Conservation (phyloP, 2,329 filamentous ascomycete genomes). For the Exophiala sideris region DNA sequence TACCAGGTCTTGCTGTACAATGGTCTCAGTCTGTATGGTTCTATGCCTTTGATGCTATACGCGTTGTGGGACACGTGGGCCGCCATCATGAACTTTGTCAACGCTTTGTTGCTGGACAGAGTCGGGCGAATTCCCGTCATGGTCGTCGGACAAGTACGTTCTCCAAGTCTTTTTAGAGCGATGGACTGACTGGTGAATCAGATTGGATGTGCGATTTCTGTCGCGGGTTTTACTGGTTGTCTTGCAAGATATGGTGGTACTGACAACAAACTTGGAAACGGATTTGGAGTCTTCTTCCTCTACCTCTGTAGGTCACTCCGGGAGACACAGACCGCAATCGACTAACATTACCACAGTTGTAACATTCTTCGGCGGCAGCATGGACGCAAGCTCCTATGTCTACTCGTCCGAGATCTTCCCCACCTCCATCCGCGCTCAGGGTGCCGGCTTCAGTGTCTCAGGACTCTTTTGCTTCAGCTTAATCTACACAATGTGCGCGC, state of each 20-base stretch:
- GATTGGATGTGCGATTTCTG: slow-evolving; percentile 35
- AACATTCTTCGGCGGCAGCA: slow-evolving; percentile 34
- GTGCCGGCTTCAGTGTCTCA: slow-evolving; percentile 32
- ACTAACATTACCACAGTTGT: slow-evolving; percentile 1
- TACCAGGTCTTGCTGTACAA: slow-evolving; percentile 45
- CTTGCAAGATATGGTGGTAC: slow-evolving; percentile 36
- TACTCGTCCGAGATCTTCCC: slow-evolving; percentile 43
- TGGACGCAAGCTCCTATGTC: slow-evolving; percentile 19
- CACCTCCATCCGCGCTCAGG: slow-evolving; percentile 36
- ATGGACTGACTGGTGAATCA: slow-evolving; percentile 24
- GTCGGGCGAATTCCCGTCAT: slow-evolving; percentile 19
- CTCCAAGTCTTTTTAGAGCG: background rate
- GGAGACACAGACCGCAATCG: no score
- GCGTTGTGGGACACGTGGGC: slow-evolving; percentile 37
- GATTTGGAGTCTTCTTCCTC: slow-evolving; percentile 39
- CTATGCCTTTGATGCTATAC: slow-evolving; percentile 43
- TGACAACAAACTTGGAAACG: slow-evolving; percentile 34
- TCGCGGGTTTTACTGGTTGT: slow-evolving; percentile 38
- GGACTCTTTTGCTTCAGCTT: slow-evolving; percentile 32
- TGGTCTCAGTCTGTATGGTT: slow-evolving; percentile 39
- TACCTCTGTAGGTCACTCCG: slow-evolving; percentile 37
- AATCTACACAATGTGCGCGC: slow-evolving; percentile 34
- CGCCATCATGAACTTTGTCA: slow-evolving; percentile 15
- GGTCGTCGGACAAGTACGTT: slow-evolving; percentile 23
- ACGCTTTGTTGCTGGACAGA: slow-evolving; percentile 14